Evolutionary conservation across 140 eudicot genomes (phyloP).

Genomic region (Senecio squalidus): DNA sequence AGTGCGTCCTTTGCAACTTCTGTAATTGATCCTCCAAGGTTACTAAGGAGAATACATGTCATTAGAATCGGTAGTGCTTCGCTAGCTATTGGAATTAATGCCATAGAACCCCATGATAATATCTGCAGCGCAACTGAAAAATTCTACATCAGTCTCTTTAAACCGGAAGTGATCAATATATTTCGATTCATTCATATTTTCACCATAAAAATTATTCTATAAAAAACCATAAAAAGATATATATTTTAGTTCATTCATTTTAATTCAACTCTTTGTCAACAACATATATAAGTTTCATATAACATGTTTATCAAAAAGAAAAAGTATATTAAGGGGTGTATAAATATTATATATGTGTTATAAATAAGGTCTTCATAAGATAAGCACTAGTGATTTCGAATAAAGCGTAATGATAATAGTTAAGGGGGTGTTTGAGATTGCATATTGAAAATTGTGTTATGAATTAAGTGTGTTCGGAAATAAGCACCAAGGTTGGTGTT

Average conservation of each 20-base stretch:
- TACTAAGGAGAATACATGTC: conserved; percentile 65
- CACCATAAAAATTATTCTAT: too few species aligned
- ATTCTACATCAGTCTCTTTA: conserved; percentile 27
- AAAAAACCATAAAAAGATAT: too few species aligned
- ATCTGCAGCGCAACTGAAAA: conserved; percentile 77
- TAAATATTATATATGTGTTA: too few species aligned
- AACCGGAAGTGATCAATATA: conserved; percentile 8
- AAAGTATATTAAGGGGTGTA: not conserved
- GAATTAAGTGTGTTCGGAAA: too few species aligned
- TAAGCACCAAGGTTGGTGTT: too few species aligned
- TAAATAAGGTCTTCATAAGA: too few species aligned
- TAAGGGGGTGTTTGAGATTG: too few species aligned
- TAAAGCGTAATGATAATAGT: too few species aligned
- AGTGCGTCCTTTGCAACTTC: conserved; percentile 95
- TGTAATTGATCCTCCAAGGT: conserved; percentile 80
- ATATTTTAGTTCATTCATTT: too few species aligned
- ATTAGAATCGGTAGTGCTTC: conserved; percentile 57
- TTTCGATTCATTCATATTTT: not conserved
- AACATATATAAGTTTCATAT: conserved; percentile 9
- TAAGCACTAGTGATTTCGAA: too few species aligned
- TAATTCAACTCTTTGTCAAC: too few species aligned
- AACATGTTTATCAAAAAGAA: not conserved
- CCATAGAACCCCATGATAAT: conserved; percentile 83
- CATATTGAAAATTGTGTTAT: too few species aligned
- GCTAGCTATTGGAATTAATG: conserved; percentile 58